phyloP scores from a whole-genome alignment of 768 basidiomycete genomes.

The Trametes meyenii region DNA sequence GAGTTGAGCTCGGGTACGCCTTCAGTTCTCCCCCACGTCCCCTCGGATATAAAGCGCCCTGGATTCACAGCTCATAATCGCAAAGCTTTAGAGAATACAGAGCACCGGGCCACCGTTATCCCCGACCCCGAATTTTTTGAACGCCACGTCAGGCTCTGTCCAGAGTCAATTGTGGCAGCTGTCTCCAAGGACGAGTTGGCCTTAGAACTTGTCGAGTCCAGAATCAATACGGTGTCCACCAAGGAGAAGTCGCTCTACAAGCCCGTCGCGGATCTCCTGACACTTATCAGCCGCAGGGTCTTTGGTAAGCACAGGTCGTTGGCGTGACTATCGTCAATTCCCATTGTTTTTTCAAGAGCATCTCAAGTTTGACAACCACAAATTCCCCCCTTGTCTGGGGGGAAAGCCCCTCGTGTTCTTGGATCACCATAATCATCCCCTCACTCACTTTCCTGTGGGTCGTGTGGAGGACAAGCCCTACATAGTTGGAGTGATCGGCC shows the following conservation, averaged over 20 bases:
- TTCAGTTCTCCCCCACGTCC: neutral
- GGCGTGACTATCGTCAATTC: neutral
- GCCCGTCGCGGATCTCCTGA: neutral
- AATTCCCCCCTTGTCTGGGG: neutral
- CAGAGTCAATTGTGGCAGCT: neutral
- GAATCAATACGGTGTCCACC: neutral
- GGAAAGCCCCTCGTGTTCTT: neutral
- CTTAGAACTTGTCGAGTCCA: neutral
- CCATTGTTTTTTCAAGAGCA: neutral
- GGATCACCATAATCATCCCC: neutral
- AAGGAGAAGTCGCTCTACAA: neutral
- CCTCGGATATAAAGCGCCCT: neutral
- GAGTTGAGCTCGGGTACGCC: neutral
- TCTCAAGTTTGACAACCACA: neutral
- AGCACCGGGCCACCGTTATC: neutral
- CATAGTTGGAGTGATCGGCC: neutral
- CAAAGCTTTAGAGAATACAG: neutral
- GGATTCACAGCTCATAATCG: neutral
- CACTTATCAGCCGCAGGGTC: neutral
- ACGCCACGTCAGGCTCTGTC: too few species aligned
- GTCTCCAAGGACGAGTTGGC: neutral
- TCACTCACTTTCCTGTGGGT: neutral
- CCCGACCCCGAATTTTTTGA: too few species aligned
- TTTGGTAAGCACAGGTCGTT: neutral
- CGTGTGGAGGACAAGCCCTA: neutral